phyloP scores from a whole-genome alignment of 164 flowering plant species.

The Sedum album region DNA sequence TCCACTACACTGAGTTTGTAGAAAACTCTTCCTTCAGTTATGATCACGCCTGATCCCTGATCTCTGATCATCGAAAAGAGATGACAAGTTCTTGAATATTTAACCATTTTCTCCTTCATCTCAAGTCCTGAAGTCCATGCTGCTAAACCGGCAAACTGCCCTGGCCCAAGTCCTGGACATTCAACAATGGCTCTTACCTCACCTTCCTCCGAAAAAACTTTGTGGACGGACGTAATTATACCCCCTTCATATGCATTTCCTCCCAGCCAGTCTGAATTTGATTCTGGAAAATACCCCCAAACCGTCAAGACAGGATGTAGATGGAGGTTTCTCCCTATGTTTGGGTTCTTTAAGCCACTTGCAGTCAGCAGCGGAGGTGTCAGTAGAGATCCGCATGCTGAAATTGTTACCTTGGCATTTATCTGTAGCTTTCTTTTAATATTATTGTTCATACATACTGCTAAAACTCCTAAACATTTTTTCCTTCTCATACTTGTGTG shows the following conservation, averaged over 20 bases:
- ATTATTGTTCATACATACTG: conserved; percentile 20
- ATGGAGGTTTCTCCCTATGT: conserved; percentile 47
- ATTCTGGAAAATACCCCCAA: conserved; percentile 60
- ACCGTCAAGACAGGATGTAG: conserved; percentile 49
- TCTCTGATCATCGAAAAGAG: conserved; percentile 38
- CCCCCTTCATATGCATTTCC: conserved; percentile 54
- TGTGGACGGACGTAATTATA: conserved; percentile 45
- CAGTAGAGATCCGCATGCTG: conserved; percentile 65
- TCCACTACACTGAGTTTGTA: conserved; percentile 23
- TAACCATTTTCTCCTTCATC: conserved; percentile 33
- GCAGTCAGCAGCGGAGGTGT: conserved; percentile 67
- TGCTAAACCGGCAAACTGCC: conserved; percentile 22
- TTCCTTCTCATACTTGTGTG: conserved; percentile 15
- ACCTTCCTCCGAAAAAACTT: conserved; percentile 20
- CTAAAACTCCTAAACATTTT: conserved; percentile 57
- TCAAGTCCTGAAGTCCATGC: conserved; percentile 50
- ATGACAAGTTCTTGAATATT: conserved; percentile 38
- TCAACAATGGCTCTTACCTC: conserved; percentile 35
- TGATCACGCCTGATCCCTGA: conserved; percentile 34
- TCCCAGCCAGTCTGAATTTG: conserved; percentile 18
- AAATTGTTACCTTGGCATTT: conserved; percentile 58
- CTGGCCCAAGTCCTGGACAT: conserved; percentile 37
- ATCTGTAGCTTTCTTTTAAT: conserved; percentile 35
- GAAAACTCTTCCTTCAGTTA: conserved; percentile 29
- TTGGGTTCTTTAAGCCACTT: conserved; percentile 45